Evolutionary conservation across 441 rosid species (phyloP), one percentile per base, ranked within the genome.

Genomic region (Corymbia citriodora): DNA sequence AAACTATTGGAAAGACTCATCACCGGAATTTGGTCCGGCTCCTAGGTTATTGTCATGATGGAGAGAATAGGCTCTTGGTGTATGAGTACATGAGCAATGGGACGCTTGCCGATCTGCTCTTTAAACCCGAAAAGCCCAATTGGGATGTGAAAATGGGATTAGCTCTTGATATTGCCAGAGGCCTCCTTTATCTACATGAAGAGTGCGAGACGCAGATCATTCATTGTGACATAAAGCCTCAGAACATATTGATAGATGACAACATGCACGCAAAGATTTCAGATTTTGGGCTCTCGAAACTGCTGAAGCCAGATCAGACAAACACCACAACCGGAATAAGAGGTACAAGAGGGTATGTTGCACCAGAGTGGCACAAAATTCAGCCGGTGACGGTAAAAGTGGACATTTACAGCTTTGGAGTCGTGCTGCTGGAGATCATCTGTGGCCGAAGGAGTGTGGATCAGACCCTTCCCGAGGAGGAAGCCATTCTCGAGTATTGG

Each of bases 351-450:
- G 87, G 55, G 55, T 49, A 49, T 12, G 55, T 83, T 12, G 55
- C 55, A 11, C 87, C 55, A 4, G 87, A 83, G 11, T 83, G 87
- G 87, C 55, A 19, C 45, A 48, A 49, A 55, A 49, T 49, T 23
- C 18, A 4, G 31, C 55, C 31, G 3, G 55, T 83, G 68, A 63
- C 70, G 15, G 33, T 63, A 31, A 27, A 63, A 63, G 31, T 14
- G 4, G 16, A 81, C 59, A 63, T 82, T 12, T 89, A 81, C 57
- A 82, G 81, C 55, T 82, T 89, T 9, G 88, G 90, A n/a, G 36
- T 82, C 2, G 88, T 89, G 33, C 72, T 89, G 79, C 17, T 89
- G n/a, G 90, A 89, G 90, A 89, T 82, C 65, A 55, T 89, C 25
- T 82, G 49, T 49, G 14, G 14, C 40, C 45, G 88, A n/a, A 57